Evolutionary conservation across 139 green algal species (phyloP), one percentile per base, ranked within the genome.

Genomic region (Auxenochlorella pyrenoidosa): DNA sequence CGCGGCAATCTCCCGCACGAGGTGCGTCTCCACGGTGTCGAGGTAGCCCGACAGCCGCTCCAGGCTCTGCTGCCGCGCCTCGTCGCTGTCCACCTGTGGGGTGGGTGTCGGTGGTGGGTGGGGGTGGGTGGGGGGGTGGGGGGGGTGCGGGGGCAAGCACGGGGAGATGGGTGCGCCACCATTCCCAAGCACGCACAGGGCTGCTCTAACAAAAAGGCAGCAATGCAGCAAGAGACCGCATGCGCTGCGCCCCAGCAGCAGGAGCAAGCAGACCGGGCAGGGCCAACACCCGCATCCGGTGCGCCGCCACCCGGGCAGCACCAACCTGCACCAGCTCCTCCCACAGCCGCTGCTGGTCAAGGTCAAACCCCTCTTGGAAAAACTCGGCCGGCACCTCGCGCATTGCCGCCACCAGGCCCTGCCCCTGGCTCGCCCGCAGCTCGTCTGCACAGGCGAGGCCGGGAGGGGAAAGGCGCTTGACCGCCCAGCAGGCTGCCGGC

Each of bases 331-430:
- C 91, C 32, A 94, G 75, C 44, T 92, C 87, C 72, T 88, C 75
- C 82, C 94, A 94, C 32, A 93, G 88, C 30, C 93, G 91, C 2
- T 80, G 89, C 40, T 92, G 94, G 92, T 76, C 81, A 2, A 90
- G 47, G 22, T 85, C 60, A 77, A 97, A 98, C 58, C 94, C 92
- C 70, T 97, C 94, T 32, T 93, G 88, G 89, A 98, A 98, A 91
- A 93, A 98, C 15, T 93, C 70, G 10, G 83, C 86, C 15, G 95
- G 95, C 71, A 98, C 95, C 36, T 90, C 71, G 40, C 90, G 89
- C 90, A 97, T 92, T 21, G 95, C 94, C 43, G 92, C 84, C 63
- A 96, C 91, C 71, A 98, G 91, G 0, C 95, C 94, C 66, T 97
- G 94, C 3, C 95, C 95, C 78, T 95, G 92, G 65, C 83, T 89